phyloP scores from a whole-genome alignment of 2,329 filamentous ascomycete genomes.

The Apiospora pterosperma region DNA sequence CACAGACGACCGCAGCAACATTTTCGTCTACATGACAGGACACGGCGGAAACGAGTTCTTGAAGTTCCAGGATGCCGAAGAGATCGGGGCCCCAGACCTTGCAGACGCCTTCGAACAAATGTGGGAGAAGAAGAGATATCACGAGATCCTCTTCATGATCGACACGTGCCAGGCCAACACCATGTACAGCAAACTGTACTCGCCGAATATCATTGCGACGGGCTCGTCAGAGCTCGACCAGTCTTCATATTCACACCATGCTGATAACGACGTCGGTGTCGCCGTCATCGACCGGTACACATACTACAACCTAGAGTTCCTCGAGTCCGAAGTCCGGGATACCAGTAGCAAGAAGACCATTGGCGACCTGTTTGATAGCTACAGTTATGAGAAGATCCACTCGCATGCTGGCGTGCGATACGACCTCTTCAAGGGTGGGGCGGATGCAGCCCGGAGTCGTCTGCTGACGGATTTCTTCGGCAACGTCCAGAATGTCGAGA shows the following conservation, averaged over 20 bases:
- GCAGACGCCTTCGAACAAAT: conserved; percentile 98
- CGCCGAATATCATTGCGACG: conserved; percentile 95
- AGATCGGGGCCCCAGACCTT: conserved; percentile 93
- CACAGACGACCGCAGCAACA: conserved; percentile 94
- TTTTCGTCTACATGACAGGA: conserved; percentile 98
- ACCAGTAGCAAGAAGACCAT: conserved; percentile 84
- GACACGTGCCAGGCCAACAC: conserved; percentile 99
- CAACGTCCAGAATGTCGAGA: conserved; percentile 95
- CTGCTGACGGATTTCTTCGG: conserved; percentile 97
- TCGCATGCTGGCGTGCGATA: conserved; percentile 88
- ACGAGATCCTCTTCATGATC: conserved; percentile 99
- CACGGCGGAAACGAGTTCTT: conserved; percentile 97
- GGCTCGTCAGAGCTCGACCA: conserved; percentile 96
- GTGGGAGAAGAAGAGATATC: conserved; percentile 99
- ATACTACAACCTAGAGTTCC: conserved; percentile 96
- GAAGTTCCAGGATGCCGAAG: conserved; percentile 97
- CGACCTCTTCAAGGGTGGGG: conserved; percentile 88
- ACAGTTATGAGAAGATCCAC: conserved; percentile 92
- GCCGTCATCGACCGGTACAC: conserved; percentile 98
- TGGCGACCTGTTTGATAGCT: conserved; percentile 93
- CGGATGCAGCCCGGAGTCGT: conserved; percentile 70
- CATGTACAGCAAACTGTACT: conserved; percentile 98
- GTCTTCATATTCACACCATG: conserved; percentile 95
- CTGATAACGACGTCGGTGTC: conserved; percentile 95
- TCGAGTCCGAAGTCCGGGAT: conserved; percentile 85